Evolutionary conservation across 2,329 filamentous ascomycete species (phyloP), one percentile per base, ranked within the genome.

Genomic region (Ascochyta rabiei): DNA sequence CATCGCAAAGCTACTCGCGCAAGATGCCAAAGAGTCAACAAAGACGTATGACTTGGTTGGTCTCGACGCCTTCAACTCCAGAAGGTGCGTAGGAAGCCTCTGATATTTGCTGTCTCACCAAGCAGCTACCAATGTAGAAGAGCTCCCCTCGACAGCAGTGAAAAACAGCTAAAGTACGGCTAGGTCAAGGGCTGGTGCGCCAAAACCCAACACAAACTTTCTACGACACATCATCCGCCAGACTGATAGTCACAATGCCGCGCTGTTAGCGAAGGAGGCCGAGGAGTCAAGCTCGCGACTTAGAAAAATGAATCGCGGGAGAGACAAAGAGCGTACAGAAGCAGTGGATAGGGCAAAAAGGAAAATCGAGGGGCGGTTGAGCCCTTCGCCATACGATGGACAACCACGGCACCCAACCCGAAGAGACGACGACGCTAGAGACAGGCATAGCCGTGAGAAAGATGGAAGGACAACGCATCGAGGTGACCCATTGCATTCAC

Each of bases 201-300:
- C 90, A 0, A 97, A 93, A 72, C 93, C 93, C 3, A 98, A 99
- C 68, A 97, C 90, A 0, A 85, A 89, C 30, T 98, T 98, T 71
- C 79, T 99, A 37, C 87, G 87, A 53, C 89, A 95, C 67, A 90
- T 98, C 52, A 91, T 99, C 58, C 89, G 88, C 60, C 89, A 95
- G 63, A 96, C 91, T 8, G 89, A 96, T 66, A 89, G 77, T 48
- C 93, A 99, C 76, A 99, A 99, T 82, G 86, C 89, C 21, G 89
- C 91, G 0, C 80, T 98, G 26, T 84, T 91, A 16, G 90, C 89
- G 0, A 96, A 88, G 69, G 93, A 98, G 73, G 87, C 88, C 23
- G 86, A 89, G 42, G 93, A 98, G 62, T 87, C 91, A 0, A 82
- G 83, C 57, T 86, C 86, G 4, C 86, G 91, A 18, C 82, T 96